Evolutionary conservation across 2,329 filamentous ascomycete species (phyloP), one percentile per base, ranked within the genome.

Genomic region (Didymella sp.): DNA sequence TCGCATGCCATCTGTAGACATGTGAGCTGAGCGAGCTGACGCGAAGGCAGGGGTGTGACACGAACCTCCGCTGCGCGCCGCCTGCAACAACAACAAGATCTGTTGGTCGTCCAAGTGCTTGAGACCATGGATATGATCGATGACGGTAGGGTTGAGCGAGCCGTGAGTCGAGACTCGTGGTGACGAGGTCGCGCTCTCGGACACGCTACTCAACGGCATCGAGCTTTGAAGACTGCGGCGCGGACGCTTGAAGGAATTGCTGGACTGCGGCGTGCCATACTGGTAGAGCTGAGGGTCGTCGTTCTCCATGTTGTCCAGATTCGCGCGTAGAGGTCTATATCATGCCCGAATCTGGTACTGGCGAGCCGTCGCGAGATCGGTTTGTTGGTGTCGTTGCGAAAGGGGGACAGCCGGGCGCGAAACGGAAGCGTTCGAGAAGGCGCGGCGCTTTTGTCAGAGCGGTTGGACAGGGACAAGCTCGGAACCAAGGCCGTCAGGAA

Each of bases 81-180:
- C 73, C 47, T 74, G 68, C 43, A 77, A 62, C 47, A 77, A 61
- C 53, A 75, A 54, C 57, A 76, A 63, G 51, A 77, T 76, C 60
- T 74, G 73, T 47, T 76, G 69, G 59, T 77, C 73, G 53, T 77
- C 73, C 57, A 77, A 66, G 61, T 77, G 74, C 54, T 76, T 77
- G 40, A 77, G 59, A 31, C 71, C 74, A 63, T 77, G 73, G 59
- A 77, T 75, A 62, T 76, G 73, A 30, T 74, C 68, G 58, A 76
- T 73, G 50, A 77, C 70, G 31, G 75, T 73, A 24, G 72, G 72
- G 22, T 72, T 73, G 58, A 76, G 67, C 33, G 65, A 66, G 25
- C 64, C 63, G 46, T 75, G 71, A 54, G 67, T 64, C 19, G 73
- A 74, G 25, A 71, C 66, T 48, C 72, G 68, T 21, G 73, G 73